Percentiles rank a stretch among this genome's conserved stretches.
Conservation (phyloP, 306 rosid species). For the Morella rubra region DNA sequence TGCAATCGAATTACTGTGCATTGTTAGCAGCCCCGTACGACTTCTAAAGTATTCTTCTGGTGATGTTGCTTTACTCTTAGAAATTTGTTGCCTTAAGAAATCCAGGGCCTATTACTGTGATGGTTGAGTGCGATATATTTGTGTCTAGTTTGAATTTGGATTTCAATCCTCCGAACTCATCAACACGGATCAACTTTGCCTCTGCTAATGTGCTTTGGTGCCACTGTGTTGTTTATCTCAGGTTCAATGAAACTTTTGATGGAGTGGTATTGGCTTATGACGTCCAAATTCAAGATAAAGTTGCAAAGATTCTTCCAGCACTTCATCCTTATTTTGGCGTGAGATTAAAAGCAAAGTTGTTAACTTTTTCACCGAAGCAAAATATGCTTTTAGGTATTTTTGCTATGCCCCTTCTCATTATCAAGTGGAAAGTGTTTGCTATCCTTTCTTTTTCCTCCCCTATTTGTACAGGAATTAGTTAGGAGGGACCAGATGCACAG, state of each 20-base stretch:
- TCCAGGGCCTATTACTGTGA: neutral
- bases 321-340: constrained; percentile 65
- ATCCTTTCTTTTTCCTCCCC: neutral
- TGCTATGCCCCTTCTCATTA: neutral
- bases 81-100: constrained; percentile 5
- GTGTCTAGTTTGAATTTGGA: neutral
- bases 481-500: no score
- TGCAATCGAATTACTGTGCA: neutral
- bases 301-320: constrained; percentile 47
- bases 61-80: constrained; percentile 2
- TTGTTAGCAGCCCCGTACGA: neutral
- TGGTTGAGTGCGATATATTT: neutral
- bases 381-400: constrained; percentile 75
- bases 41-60: no score
- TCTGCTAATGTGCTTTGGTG: neutral
- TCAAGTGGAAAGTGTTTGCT: neutral
- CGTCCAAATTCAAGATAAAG: constrained; percentile 44
- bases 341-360: constrained; percentile 47
- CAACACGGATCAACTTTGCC: neutral
- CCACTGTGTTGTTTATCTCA: constrained; percentile 29
- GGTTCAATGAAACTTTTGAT: constrained; percentile 63
- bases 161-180: neutral
- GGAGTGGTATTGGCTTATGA: constrained; percentile 82
- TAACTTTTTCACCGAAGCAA: constrained; percentile 83
- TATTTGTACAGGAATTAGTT: no score